Evolutionary conservation across 2,329 filamentous ascomycete genomes (phyloP).

Genomic region (Pseudogymnoascus sp.): DNA sequence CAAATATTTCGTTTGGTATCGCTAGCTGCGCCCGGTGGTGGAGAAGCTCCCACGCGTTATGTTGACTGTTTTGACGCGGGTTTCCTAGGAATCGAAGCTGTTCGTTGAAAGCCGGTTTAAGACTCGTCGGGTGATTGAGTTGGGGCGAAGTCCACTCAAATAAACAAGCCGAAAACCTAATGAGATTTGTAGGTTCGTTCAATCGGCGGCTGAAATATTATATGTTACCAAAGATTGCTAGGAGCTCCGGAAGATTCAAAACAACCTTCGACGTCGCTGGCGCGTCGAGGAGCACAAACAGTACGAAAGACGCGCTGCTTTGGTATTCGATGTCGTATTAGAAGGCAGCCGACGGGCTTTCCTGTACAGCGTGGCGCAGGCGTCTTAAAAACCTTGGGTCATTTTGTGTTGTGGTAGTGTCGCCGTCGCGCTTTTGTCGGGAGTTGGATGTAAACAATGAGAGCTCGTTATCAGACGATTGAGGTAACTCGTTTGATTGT

Average conservation of each 20-base stretch:
- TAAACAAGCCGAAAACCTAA: neutral
- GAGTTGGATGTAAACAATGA: slow-evolving; percentile 6
- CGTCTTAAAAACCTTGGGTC: neutral
- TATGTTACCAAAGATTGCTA: neutral
- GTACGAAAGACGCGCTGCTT: neutral
- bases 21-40: neutral
- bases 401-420: neutral
- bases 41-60: neutral
- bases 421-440: slow-evolving; percentile 2
- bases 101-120: neutral
- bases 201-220: neutral
- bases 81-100: neutral
- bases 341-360: neutral
- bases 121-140: neutral
- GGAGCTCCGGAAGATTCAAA: neutral
- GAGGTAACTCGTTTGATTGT: neutral
- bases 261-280: neutral
- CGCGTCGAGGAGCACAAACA: neutral
- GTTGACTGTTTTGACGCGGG: neutral
- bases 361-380: neutral
- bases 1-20: neutral
- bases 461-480: slow-evolving; percentile 4
- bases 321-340: neutral
- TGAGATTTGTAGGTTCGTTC: neutral
- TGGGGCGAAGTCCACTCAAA: neutral